A percentile compares a stretch with the other conserved stretches of the same genome.
phyloP scores from a whole-genome alignment of 805 yeast genomes.

The Cyberlindnera subsufficiens region DNA sequence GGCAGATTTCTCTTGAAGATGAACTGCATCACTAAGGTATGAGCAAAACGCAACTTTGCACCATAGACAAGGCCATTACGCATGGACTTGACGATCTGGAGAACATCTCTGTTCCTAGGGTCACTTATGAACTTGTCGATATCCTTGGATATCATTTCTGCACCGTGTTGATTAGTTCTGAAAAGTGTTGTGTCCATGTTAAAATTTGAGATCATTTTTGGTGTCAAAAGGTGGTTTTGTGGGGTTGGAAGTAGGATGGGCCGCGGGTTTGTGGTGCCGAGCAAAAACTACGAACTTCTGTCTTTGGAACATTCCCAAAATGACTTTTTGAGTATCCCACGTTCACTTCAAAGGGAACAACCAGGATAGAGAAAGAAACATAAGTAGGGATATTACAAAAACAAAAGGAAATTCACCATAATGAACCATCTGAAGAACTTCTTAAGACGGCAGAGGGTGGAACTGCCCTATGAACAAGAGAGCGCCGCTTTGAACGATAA shows the following conservation, averaged over 20 bases:
- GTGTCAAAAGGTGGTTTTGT: no score
- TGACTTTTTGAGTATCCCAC: no score
- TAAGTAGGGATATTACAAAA: neutral
- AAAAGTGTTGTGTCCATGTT: no score
- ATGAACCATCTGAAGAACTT: neutral
- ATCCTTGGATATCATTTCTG: neutral
- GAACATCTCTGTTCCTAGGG: slow-evolving; percentile 29
- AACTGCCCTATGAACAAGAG: no score
- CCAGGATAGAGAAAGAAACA: slow-evolving; percentile 4
- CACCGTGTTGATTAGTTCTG: no score
- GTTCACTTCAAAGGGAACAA: no score
- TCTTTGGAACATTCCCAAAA: no score
- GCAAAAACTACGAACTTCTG: no score
- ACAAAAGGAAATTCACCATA: neutral
- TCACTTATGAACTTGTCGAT: slow-evolving; percentile 24
- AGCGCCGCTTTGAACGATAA: neutral
- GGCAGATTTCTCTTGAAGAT: slow-evolving; percentile 33
- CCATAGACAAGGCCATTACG: slow-evolving; percentile 50
- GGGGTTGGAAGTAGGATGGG: no score
- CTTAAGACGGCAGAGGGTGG: no score
- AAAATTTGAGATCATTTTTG: no score
- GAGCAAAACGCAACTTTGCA: slow-evolving; percentile 55
- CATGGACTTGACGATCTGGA: slow-evolving; percentile 33
- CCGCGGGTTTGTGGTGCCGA: no score
- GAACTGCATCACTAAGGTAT: slow-evolving; percentile 56